phyloP scores from a whole-genome alignment of 108 stramenopile genomes.

The Nannochloropsis granulata region DNA sequence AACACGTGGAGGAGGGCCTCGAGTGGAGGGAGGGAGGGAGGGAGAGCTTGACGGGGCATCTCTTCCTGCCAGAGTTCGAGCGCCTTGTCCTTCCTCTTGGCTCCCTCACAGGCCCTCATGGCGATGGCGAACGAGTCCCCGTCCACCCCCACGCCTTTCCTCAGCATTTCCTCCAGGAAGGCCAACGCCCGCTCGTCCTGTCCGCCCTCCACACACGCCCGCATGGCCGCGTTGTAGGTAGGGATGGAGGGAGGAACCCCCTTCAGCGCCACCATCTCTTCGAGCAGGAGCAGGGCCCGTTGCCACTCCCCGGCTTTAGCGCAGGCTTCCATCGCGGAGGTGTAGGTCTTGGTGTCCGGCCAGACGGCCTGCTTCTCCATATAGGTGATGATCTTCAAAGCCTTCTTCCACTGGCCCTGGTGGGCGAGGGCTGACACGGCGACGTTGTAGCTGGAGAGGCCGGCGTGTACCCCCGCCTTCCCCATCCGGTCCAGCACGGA shows the following conservation, averaged over 20 bases:
- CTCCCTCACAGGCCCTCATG: not conserved
- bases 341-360: not conserved
- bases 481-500: not conserved
- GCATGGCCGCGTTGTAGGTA: slow-evolving; percentile 4
- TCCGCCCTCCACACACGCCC: slow-evolving; percentile 5
- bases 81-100: not conserved
- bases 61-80: not conserved
- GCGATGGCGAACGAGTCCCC: not conserved
- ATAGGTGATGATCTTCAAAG: not conserved
- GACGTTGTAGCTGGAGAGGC: not conserved
- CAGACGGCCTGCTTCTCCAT: not conserved
- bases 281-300: not conserved
- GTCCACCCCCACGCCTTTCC: not conserved
- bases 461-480: not conserved
- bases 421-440: not conserved
- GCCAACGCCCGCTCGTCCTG: not conserved
- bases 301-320: not conserved
- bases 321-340: not conserved
- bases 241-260: not conserved
- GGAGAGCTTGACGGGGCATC: not conserved
- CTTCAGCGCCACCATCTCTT: not conserved
- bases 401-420: not conserved
- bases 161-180: slow-evolving; percentile 4
- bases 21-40: not conserved
- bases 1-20: not conserved